phyloP scores from a whole-genome alignment of 1,284 basidiomycete species.

The Moniliophthora roreri region DNA sequence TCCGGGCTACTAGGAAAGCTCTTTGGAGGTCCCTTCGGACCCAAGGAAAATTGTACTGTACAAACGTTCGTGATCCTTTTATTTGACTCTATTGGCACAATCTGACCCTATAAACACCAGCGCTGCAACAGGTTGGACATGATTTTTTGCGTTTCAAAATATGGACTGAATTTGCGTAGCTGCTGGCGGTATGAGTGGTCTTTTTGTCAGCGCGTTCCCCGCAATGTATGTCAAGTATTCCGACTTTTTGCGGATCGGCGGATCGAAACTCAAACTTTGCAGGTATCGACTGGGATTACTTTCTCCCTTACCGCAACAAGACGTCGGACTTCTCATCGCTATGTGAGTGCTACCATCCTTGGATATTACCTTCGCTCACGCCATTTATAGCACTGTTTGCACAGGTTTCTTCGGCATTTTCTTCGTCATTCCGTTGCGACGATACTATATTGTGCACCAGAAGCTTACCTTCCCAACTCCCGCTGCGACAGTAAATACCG shows the following conservation, averaged over 20 bases:
- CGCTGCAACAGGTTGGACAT: conserved; percentile 39
- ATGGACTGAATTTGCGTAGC: conserved; percentile 27
- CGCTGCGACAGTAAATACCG: conserved; percentile 52
- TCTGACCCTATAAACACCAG: conserved; percentile 21
- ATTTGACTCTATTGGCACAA: background rate
- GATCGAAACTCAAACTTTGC: conserved; percentile 40
- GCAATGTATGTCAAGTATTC: conserved; percentile 61
- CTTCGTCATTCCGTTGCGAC: conserved; percentile 65
- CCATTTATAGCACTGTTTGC: conserved; percentile 34
- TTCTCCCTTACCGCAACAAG: background rate
- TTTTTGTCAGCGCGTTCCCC: conserved; percentile 65
- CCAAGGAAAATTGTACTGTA: conserved; percentile 67
- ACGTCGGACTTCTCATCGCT: conserved; percentile 38
- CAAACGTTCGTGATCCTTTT: conserved; percentile 32
- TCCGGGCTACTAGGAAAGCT: conserved; percentile 43
- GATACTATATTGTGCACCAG: conserved; percentile 68
- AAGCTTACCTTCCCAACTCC: conserved; percentile 71
- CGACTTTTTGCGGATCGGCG: conserved; percentile 36
- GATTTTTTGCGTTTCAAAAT: background rate
- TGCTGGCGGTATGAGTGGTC: conserved; percentile 57
- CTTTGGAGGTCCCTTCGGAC: conserved; percentile 63
- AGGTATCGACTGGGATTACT: conserved; percentile 1
- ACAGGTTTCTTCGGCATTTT: conserved; percentile 68
- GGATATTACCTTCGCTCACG: too few species aligned
- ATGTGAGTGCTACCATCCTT: conserved; percentile 18